phyloP scores from a whole-genome alignment of 2,329 filamentous ascomycete genomes.

The Pezizomycotina sp. region DNA sequence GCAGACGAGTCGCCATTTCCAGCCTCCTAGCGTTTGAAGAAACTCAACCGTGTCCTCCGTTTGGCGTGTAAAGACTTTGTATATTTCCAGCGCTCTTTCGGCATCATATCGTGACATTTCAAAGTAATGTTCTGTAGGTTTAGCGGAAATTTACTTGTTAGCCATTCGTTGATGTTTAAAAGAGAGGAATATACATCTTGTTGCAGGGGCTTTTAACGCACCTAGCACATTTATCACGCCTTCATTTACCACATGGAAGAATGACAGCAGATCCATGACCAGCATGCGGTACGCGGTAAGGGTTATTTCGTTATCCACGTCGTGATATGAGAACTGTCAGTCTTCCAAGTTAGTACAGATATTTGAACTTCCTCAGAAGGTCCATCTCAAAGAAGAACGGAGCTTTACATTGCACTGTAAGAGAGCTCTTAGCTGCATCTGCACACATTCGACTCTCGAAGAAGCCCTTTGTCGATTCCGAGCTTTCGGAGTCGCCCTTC shows the following conservation, averaged over 20 bases:
- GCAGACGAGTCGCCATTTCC: constrained; percentile 77
- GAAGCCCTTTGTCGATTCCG: constrained; percentile 74
- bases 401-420: constrained; percentile 80
- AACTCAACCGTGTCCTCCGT: constrained; percentile 89
- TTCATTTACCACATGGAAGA: constrained; percentile 93
- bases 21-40: constrained; percentile 74
- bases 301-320: constrained; percentile 86
- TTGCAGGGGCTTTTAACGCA: constrained; percentile 31
- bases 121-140: constrained; percentile 67
- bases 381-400: constrained; percentile 3
- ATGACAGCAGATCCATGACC: constrained; percentile 69
- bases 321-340: constrained; percentile 59
- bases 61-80: constrained; percentile 78
- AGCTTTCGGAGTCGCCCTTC: constrained; percentile 71
- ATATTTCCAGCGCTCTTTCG: constrained; percentile 77
- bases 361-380: constrained; percentile 8
- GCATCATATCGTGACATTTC: constrained; percentile 94
- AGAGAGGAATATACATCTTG: constrained; percentile 20
- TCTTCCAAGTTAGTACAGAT: neutral
- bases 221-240: constrained; percentile 92
- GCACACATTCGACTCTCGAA: constrained; percentile 85
- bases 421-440: constrained; percentile 69
- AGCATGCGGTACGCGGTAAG: constrained; percentile 83
- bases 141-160: too few species aligned
- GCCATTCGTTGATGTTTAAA: constrained; percentile 6